Conservation (phyloP, 768 basidiomycete genomes). For the Steccherinum ochraceum region DNA sequence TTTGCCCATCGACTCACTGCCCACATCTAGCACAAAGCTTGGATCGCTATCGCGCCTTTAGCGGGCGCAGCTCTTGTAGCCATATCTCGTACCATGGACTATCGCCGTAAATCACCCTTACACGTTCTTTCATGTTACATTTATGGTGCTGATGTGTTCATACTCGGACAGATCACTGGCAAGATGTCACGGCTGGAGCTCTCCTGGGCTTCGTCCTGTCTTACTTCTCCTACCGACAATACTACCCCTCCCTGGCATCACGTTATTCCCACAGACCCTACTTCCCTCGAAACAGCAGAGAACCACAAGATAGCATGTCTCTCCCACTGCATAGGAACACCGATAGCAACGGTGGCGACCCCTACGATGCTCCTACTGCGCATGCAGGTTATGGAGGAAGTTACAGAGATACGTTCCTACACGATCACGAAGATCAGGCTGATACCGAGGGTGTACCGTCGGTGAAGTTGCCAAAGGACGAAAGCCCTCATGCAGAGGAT, state of each 20-base stretch:
- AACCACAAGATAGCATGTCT: conserved; percentile 17
- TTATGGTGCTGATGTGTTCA: no score
- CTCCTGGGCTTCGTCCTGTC: conserved; percentile 66
- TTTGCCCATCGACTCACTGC: background rate
- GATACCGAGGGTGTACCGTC: background rate
- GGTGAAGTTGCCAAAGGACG: background rate
- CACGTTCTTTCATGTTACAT: background rate
- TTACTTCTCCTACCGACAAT: conserved; percentile 77
- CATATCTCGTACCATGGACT: conserved; percentile 88
- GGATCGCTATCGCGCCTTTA: conserved; percentile 76
- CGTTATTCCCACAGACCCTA: conserved; percentile 64
- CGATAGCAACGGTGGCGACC: background rate
- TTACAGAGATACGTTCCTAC: background rate
- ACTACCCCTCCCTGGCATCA: conserved; percentile 69
- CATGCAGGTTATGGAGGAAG: background rate
- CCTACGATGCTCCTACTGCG: background rate
- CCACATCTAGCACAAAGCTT: conserved; percentile 52
- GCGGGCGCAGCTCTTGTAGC: conserved; percentile 73
- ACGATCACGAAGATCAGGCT: background rate
- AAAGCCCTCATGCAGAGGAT: conserved; percentile 41
- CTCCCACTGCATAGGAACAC: conserved; percentile 34
- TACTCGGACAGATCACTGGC: conserved; percentile 94
- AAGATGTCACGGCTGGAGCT: conserved; percentile 80
- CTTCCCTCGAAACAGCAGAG: conserved; percentile 54
- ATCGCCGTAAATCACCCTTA: conserved; percentile 53